Evolutionary conservation across 306 rosid genomes (phyloP), one percentile per base, ranked within the genome.

Genomic region (Lathyrus sativus): DNA sequence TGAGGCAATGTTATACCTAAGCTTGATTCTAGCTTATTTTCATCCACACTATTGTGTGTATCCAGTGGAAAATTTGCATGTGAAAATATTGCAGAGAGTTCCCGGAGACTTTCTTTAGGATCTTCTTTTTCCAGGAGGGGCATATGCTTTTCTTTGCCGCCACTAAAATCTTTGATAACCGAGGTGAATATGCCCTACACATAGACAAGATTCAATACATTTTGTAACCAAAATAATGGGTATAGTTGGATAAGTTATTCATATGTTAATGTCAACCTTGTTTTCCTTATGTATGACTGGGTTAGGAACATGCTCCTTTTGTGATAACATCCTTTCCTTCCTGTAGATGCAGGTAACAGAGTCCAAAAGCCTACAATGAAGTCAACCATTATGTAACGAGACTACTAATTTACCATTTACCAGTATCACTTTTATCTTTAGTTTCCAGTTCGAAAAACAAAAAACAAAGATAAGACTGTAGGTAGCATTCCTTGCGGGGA

Each of bases 171-270:
- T 88, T 86, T 91, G 69, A 93, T 81, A 64, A 82, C 89, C 0
- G 93, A 83, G 77, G 85, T 74, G 75, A 93, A 86, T 76, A 93
- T 77, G 57, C 98, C 93, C 96, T 93, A 45, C 43, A 65, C 9
- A 15, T 42, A 46, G 43, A 60, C 35, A 67, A 15, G 44, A 43
- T 44, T 39, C 45, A 70, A 51, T 42, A 45, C 62, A 35, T 42
- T 64, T 54, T 46, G 51, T 42, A 41, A 13, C 46, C 73, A 70
- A 10, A 17, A 11, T 44, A 12, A 19, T 53, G 6, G 26, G 24
- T 22, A 54, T 62, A 37, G 62, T 42, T 56, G 53, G 6, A 50
- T 4, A 15, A 26, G 19, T 57, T 35, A 48, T 45, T 56, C 15
- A 76, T 15, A 65, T 73, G 46, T 63, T 15, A 33, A 39, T 6